Evolutionary conservation across 2,329 filamentous ascomycete species (phyloP).

Genomic region (Geosmithia morbida): DNA sequence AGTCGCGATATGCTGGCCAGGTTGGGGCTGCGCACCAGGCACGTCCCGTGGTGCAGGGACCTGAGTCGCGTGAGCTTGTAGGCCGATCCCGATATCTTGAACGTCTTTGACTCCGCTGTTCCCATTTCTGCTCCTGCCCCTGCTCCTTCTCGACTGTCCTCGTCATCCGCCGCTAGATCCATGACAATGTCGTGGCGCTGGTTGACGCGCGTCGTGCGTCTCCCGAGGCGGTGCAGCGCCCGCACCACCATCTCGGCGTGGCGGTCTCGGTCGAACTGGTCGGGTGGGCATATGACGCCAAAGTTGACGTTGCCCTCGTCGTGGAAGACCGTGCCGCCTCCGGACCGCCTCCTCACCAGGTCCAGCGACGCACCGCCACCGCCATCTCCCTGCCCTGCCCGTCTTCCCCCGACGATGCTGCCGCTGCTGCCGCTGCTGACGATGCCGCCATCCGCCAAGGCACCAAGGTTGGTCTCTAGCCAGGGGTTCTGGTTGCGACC

Average conservation of each 20-base stretch:
- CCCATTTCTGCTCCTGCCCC: background rate
- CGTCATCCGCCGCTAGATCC: too few relatives aligned
- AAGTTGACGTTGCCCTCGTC: constrained; percentile 91
- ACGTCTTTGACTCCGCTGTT: constrained; percentile 16
- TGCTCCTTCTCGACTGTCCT: constrained; percentile 6
- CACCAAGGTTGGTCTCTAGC: constrained; percentile 69
- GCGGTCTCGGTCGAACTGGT: constrained; percentile 65
- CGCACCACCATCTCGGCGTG: constrained; percentile 88
- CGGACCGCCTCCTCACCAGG: constrained; percentile 72
- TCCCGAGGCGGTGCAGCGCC: constrained; percentile 51
- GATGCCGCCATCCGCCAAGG: constrained; percentile 24
- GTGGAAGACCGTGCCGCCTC: constrained; percentile 89
- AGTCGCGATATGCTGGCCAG: constrained; percentile 53
- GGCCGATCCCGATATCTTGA: constrained; percentile 86
- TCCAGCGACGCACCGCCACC: constrained; percentile 13
- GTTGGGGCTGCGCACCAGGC: constrained; percentile 66
- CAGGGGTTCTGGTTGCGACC: constrained; percentile 97
- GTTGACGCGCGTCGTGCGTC: constrained; percentile 58
- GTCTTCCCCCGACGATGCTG: background rate
- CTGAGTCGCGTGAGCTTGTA: constrained; percentile 79
- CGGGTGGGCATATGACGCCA: constrained; percentile 72
- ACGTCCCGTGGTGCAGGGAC: constrained; percentile 86
- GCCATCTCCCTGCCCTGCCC: constrained; percentile 1
- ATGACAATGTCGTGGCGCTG: constrained; percentile 87
- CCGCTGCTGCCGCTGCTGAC: constrained; percentile 4